Evolutionary conservation across 2,329 filamentous ascomycete genomes (phyloP).

Genomic region (Tolypocladium nubicola): DNA sequence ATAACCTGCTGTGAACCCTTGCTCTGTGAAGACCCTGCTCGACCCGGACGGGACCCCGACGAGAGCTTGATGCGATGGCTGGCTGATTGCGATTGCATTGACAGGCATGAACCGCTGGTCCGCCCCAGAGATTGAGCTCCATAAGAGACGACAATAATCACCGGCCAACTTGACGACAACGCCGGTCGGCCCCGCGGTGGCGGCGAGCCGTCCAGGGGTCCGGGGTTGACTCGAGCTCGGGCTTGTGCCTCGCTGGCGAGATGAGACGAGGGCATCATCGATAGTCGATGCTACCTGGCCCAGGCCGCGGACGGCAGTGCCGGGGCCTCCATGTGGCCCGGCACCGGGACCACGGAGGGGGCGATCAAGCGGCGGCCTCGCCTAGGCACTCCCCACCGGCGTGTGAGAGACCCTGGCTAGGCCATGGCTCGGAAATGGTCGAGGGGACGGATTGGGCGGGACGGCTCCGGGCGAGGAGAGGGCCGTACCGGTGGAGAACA

Average conservation of each 20-base stretch:
- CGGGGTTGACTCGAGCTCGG: background rate
- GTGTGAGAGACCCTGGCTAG: background rate
- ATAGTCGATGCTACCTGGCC: background rate
- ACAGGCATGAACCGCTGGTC: background rate
- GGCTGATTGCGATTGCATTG: background rate
- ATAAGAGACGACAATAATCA: background rate
- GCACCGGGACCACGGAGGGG: background rate
- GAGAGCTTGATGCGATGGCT: background rate
- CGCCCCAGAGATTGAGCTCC: background rate
- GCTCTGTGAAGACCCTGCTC: background rate
- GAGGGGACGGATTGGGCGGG: background rate
- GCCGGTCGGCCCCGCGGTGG: background rate
- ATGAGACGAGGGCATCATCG: background rate
- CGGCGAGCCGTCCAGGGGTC: background rate
- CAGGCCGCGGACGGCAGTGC: background rate
- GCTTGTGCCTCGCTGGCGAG: background rate
- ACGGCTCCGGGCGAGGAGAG: conserved; percentile 1
- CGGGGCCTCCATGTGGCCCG: background rate
- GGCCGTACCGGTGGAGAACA: conserved; percentile 5
- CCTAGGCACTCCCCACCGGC: background rate
- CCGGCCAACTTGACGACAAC: background rate
- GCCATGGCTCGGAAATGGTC: background rate
- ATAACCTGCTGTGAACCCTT: background rate
- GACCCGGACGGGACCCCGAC: background rate
- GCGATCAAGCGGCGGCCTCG: background rate